Evolutionary conservation across 257 asterid genomes (phyloP).

Genomic region (Cordia subcordata): DNA sequence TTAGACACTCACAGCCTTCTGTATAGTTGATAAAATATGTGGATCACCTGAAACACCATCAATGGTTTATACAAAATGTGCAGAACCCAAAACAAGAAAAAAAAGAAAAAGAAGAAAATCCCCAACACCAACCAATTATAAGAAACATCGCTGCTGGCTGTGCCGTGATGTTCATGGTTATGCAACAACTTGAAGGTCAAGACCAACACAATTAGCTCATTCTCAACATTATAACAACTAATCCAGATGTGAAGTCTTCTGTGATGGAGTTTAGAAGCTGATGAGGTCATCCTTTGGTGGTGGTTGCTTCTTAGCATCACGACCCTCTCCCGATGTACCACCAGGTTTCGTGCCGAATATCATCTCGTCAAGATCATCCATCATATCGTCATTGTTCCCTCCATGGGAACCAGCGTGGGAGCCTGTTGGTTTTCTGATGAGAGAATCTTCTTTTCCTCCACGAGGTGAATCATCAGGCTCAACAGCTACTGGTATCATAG

Average conservation of each 20-base stretch:
- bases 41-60: neutral
- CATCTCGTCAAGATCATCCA: constrained; percentile 99
- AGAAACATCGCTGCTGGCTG: neutral
- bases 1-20: neutral
- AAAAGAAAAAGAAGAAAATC: too few relatives aligned
- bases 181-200: neutral
- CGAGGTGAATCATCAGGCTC: constrained; percentile 81
- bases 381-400: constrained; percentile 70
- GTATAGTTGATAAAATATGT: too few relatives aligned
- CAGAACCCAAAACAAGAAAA: constrained; percentile 1
- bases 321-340: constrained; percentile 49
- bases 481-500: constrained; percentile 84
- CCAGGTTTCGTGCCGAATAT: constrained; percentile 81
- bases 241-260: neutral
- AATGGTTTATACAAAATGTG: constrained; percentile 3
- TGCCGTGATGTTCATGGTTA: neutral
- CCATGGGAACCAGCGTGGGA: constrained; percentile 32
- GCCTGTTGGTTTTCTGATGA: constrained; percentile 50
- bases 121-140: neutral
- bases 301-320: constrained; percentile 55
- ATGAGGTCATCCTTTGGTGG: constrained; percentile 81
- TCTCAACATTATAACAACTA: constrained; percentile 17
- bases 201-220: constrained; percentile 1
- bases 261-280: constrained; percentile 34
- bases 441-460: constrained; percentile 54